Evolutionary conservation across 495 filamentous ascomycete species (phyloP).

Genomic region (Daldinia grandis): DNA sequence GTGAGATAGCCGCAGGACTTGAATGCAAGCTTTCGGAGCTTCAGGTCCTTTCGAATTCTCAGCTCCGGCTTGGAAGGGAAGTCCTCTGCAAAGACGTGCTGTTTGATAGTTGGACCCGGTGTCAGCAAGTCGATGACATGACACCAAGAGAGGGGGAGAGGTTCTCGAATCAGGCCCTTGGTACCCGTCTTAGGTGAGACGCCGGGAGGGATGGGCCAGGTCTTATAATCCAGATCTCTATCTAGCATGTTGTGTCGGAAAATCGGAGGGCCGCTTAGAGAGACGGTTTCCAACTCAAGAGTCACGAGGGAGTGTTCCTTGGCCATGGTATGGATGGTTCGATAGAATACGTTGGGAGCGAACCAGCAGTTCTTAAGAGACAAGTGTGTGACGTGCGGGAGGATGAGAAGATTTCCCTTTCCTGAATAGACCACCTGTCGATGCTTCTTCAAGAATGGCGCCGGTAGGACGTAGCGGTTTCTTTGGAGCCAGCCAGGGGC

Average conservation of each 20-base stretch:
- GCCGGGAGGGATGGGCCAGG: neutral
- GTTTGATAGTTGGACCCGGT: constrained; percentile 46
- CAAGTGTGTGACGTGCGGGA: constrained; percentile 61
- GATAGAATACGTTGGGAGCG: constrained; percentile 50
- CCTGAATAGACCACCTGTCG: constrained; percentile 56
- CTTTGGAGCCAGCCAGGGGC: constrained; percentile 61
- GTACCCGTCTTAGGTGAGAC: too few species aligned
- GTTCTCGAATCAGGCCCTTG: neutral
- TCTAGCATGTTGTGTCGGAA: neutral
- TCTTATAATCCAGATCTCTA: neutral
- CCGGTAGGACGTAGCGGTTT: constrained; percentile 60
- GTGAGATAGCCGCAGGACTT: constrained; percentile 57
- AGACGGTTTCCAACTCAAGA: constrained; percentile 56
- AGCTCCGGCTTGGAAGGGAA: neutral
- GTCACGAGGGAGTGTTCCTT: constrained; percentile 38
- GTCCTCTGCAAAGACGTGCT: neutral
- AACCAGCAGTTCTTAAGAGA: constrained; percentile 66
- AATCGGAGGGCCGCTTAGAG: constrained; percentile 49
- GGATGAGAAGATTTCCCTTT: constrained; percentile 43
- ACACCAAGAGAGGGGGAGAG: constrained; percentile 45
- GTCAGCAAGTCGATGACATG: constrained; percentile 53
- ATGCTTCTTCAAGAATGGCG: constrained; percentile 54
- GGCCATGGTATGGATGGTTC: constrained; percentile 38
- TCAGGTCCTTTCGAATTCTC: constrained; percentile 13
- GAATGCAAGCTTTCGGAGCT: constrained; percentile 48